Base-by-base conservation (phyloP, 768 basidiomycete genomes). In the Boletus coccyginus region DNA sequence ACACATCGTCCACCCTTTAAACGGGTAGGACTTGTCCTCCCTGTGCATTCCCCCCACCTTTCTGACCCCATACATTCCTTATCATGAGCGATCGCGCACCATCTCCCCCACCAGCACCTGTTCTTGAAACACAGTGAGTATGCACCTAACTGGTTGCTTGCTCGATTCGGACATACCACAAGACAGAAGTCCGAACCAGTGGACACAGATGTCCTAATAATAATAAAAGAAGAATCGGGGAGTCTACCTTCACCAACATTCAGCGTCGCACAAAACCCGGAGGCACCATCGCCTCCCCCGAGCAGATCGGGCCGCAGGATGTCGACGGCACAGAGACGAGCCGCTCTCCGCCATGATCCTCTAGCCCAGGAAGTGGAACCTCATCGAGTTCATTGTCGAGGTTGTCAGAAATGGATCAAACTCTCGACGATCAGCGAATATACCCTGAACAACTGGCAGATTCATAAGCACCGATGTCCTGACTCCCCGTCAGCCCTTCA, bases 401-500 rank as follows among this genome's bases (percentile, higher is more conserved):
- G 74, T 38, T 91, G 89, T 66, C 71, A 81, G 52, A 82, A 77
- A 56, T 88, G 87, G 86, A 76, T 90, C 54, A 76, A 72, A 46
- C 73, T 89, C 29, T 74, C 79, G 29, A 62, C 66, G 16, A 35
- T 10, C 1, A 62, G 65, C 8, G 62, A 70, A 2, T 90, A 87
- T 66, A 62, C 66, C 31, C 55, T 78, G 43, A 41, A 56, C 36
- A 81, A 83, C 57, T 90, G 88, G 88, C 74, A 73, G 13, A 48
- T 49, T 9, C 89, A 89, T 62, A 74, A 77, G 53, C 62, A 65
- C 31, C 71, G 70, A 17, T 88, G 88, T 65, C 66, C 70, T 32
- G 75, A 75, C 54, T 68, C 70, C 5, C 63, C 73, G 80, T 82
- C 70, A 21, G 27, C 39, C 24, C 41, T 38, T 21, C 57, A 27